Evolutionary conservation across 2,329 filamentous ascomycete genomes (phyloP).

Genomic region (Colletotrichum acutatum): DNA sequence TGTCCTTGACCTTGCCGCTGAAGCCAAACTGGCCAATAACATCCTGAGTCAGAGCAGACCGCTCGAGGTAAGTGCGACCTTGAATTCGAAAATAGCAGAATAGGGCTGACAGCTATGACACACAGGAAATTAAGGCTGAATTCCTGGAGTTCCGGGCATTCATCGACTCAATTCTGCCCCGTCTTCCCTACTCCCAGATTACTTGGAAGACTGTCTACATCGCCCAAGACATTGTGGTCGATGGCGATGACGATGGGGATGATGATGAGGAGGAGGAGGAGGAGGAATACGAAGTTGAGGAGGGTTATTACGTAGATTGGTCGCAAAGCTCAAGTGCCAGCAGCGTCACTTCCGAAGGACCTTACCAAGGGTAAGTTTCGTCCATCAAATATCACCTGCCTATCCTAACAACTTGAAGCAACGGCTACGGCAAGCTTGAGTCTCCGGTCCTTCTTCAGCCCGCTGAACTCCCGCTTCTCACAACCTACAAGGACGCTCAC

Average conservation of each 20-base stretch:
- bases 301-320: background rate
- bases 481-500: background rate
- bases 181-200: background rate
- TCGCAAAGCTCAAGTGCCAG: background rate
- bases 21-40: background rate
- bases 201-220: conserved; percentile 19
- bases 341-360: background rate
- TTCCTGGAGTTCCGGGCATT: background rate
- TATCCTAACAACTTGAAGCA: background rate
- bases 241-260: background rate
- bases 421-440: accelerated
- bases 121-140: background rate
- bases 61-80: background rate
- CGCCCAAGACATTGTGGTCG: background rate
- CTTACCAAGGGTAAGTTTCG: background rate
- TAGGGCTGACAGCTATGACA: background rate
- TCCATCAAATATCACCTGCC: background rate
- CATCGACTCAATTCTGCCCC: background rate
- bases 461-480: background rate
- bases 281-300: background rate
- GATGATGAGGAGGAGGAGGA: background rate
- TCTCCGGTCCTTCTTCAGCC: background rate
- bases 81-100: background rate
- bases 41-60: background rate
- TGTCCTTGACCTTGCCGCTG: background rate